Conservation (phyloP, 2,329 filamentous ascomycete genomes). For the Venturia effusa region DNA sequence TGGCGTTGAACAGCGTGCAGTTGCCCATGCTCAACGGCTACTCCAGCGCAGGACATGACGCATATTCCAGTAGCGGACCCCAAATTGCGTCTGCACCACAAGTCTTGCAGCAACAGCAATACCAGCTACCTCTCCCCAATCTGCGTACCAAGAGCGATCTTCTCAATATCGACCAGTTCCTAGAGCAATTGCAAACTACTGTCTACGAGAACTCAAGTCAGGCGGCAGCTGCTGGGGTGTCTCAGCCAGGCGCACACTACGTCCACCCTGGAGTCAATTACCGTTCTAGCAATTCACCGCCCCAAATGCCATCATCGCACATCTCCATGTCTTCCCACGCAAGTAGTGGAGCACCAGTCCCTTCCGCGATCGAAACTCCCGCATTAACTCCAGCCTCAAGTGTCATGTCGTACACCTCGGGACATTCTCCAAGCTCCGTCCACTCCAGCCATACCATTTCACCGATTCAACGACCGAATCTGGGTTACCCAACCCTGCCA, state of each 20-base stretch:
- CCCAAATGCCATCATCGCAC: slow-evolving; percentile 15
- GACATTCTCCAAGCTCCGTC: slow-evolving; percentile 66
- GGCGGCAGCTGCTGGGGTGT: slow-evolving; percentile 66
- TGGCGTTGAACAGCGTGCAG: slow-evolving; percentile 63
- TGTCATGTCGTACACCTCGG: slow-evolving; percentile 65
- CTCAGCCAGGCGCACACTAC: slow-evolving; percentile 61
- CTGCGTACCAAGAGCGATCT: slow-evolving; percentile 89
- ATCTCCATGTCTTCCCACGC: slow-evolving; percentile 33
- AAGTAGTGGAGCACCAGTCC: slow-evolving; percentile 39
- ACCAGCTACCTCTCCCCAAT: slow-evolving; percentile 81
- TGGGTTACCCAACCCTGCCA: slow-evolving; percentile 66
- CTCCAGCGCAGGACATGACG: slow-evolving; percentile 36
- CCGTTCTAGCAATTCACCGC: slow-evolving; percentile 49
- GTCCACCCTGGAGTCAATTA: slow-evolving; percentile 41
- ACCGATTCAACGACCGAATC: slow-evolving; percentile 48
- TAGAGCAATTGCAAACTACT: slow-evolving; percentile 91
- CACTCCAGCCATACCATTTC: slow-evolving; percentile 52
- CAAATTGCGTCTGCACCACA: slow-evolving; percentile 40
- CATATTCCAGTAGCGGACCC: slow-evolving; percentile 42
- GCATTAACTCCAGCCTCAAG: slow-evolving; percentile 68
- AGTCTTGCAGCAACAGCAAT: slow-evolving; percentile 53
- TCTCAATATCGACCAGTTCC: slow-evolving; percentile 84
- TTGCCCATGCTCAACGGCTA: slow-evolving; percentile 30
- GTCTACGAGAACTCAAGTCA: slow-evolving; percentile 88
- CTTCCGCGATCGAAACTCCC: slow-evolving; percentile 48